Evolutionary conservation across 2,329 filamentous ascomycete species (phyloP), one percentile per base, ranked within the genome.

Genomic region (Arthroderma sp.): DNA sequence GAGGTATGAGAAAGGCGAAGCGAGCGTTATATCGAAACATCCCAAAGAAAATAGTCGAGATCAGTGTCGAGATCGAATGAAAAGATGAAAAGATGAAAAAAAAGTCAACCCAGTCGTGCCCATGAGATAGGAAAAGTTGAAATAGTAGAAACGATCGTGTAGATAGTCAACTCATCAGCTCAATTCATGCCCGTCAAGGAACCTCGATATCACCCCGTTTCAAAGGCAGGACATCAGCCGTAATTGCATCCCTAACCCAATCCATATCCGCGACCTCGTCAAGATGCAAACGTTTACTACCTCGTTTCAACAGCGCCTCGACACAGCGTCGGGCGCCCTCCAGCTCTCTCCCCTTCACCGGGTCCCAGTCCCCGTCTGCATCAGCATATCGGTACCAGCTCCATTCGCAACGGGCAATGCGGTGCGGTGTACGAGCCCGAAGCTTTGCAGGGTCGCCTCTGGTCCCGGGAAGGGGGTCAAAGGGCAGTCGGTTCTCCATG

Each of bases 381-480:
- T 90, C 85, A 1, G 84, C 89, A 67, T 86, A 95, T 60, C 87
- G 83, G 60, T 89, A 84, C 93, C 93, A 98, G 52, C 86, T 83
- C 93, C 93, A 98, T 68, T 98, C 93, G 54, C 91, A 88, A 37
- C 93, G 80, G 1, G 93, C 93, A 60, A 98, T 97, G n/a, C 91
- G 85, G 69, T 98, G 93, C 55, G 87, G 91, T 0, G 88, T 91
- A 57, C 88, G 79, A 64, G 87, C 91, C 65, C 86, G 78, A 80
- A 88, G 85, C 64, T 86, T 83, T 62, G 85, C 81, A 25, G 82
- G 82, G 65, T 90, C 88, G 52, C 83, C 86, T 37, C 73, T 66
- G 64, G 88, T 86, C 15, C 86, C 86, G 0, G 91, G 91, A 4
- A 87, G 81, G 0, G 90, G 88, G 68, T 98, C 93, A 64, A 98